A percentile compares a stretch with the other conserved stretches of the same genome.
phyloP scores from a whole-genome alignment of 2,329 filamentous ascomycete genomes.

The Periconia digitata region DNA sequence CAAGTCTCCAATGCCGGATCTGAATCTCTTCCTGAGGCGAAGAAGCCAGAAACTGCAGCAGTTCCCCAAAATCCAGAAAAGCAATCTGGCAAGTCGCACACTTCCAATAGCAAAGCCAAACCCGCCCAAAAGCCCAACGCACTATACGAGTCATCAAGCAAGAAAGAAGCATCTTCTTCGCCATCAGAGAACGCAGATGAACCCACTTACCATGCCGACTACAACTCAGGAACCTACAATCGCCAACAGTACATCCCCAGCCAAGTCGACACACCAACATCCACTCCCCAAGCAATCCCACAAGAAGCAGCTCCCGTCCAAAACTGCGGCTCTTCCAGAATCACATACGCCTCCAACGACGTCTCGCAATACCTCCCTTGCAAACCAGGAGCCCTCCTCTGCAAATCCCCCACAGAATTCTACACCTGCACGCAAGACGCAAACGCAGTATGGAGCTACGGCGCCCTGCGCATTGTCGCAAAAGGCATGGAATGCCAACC shows the following conservation, averaged over 20 bases:
- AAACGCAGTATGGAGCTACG: constrained; percentile 34
- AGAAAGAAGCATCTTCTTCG: neutral
- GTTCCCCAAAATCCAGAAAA: neutral
- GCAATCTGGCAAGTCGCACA: neutral
- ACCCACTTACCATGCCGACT: neutral
- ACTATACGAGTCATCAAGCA: neutral
- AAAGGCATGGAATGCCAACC: constrained; percentile 43
- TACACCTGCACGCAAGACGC: constrained; percentile 37
- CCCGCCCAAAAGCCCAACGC: neutral
- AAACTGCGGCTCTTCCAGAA: neutral
- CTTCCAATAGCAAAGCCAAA: neutral
- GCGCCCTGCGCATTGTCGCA: constrained; percentile 29
- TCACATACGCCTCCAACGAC: constrained; percentile 26
- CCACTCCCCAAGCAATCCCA: neutral
- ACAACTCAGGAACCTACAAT: neutral
- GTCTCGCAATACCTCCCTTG: constrained; percentile 38
- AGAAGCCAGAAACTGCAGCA: too few species aligned
- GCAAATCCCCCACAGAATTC: constrained; percentile 36
- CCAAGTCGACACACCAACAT: neutral
- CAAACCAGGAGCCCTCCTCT: constrained; percentile 44
- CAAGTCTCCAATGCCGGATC: neutral
- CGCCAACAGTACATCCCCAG: neutral
- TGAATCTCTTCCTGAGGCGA: too few species aligned
- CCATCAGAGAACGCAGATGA: neutral
- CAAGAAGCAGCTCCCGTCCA: neutral